Evolutionary conservation across 148 eudicot species (phyloP).

Genomic region (Nepenthes gracilis): DNA sequence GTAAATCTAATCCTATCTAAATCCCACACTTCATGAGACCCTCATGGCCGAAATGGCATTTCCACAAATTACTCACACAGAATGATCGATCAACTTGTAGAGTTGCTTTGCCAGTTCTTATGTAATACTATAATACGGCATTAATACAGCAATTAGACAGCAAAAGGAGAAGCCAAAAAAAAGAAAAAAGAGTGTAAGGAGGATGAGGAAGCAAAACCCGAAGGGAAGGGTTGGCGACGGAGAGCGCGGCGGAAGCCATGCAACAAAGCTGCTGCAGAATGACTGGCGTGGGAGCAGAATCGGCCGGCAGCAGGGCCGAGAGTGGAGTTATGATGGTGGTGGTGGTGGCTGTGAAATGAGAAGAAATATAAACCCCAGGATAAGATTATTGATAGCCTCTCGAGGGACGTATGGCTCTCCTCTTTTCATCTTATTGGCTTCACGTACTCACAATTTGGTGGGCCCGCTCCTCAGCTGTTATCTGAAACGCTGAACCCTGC

Average conservation of each 20-base stretch:
- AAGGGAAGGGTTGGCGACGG: slow-evolving; percentile 60
- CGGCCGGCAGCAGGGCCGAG: slow-evolving; percentile 2
- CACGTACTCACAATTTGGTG: no score
- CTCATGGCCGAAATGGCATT: no score
- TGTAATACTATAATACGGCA: background rate
- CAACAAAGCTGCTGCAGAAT: slow-evolving; percentile 2
- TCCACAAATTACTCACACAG: no score
- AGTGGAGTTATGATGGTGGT: background rate
- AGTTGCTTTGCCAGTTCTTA: background rate
- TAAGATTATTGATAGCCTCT: slow-evolving; percentile 55
- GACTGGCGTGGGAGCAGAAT: slow-evolving; percentile 1
- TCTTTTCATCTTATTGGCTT: slow-evolving; percentile 6
- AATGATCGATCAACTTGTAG: no score
- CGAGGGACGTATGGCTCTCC: slow-evolving; percentile 52
- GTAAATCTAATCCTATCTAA: no score
- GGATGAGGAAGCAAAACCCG: slow-evolving; percentile 20
- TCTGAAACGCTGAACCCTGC: no score
- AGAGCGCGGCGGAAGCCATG: slow-evolving; percentile 80
- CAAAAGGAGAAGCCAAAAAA: background rate
- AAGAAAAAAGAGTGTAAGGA: background rate
- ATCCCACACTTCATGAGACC: no score
- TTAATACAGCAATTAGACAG: background rate
- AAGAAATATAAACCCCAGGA: slow-evolving; percentile 11
- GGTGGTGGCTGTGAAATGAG: slow-evolving; percentile 9
- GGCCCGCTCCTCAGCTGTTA: no score